phyloP scores from a whole-genome alignment of 1,139 yeast genomes.

The Meyerozyma elateridarum region DNA sequence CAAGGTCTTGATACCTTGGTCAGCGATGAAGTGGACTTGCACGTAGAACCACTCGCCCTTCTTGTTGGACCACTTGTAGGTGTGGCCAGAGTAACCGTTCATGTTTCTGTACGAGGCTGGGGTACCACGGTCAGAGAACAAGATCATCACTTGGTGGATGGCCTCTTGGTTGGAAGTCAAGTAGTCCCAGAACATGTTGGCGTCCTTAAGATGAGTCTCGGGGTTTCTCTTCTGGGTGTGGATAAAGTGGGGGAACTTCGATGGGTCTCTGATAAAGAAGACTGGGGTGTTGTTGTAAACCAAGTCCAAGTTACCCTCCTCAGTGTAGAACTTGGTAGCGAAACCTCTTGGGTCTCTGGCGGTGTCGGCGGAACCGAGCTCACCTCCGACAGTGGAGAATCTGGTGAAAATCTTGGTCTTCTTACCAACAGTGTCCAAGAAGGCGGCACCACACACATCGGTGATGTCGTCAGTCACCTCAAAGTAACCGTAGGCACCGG shows the following conservation, averaged over 20 bases:
- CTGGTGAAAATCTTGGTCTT: constrained; percentile 71
- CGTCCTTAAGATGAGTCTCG: constrained; percentile 43
- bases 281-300: constrained; percentile 90
- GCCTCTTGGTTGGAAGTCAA: constrained; percentile 58
- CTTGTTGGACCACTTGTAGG: constrained; percentile 64
- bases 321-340: constrained; percentile 77
- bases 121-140: constrained; percentile 71
- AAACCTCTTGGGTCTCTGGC: constrained; percentile 92
- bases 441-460: constrained; percentile 67
- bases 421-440: constrained; percentile 69
- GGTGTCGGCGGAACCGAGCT: constrained; percentile 76
- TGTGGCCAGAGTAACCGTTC: constrained; percentile 77
- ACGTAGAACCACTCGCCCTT: constrained; percentile 64
- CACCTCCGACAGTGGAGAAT: constrained; percentile 90
- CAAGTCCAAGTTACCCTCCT: constrained; percentile 84
- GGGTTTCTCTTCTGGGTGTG: constrained; percentile 80
- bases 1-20: constrained; percentile 58
- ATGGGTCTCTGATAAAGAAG: constrained; percentile 81
- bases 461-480: constrained; percentile 80
- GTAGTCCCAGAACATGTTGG: constrained; percentile 68
- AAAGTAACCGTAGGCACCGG: constrained; percentile 78
- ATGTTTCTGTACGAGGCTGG: constrained; percentile 60
- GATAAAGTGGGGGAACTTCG: constrained; percentile 83
- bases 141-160: constrained; percentile 57
- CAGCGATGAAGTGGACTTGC: constrained; percentile 59